Base-by-base conservation (phyloP, 768 basidiomycete species). In the Favolaschia claudopus region DNA sequence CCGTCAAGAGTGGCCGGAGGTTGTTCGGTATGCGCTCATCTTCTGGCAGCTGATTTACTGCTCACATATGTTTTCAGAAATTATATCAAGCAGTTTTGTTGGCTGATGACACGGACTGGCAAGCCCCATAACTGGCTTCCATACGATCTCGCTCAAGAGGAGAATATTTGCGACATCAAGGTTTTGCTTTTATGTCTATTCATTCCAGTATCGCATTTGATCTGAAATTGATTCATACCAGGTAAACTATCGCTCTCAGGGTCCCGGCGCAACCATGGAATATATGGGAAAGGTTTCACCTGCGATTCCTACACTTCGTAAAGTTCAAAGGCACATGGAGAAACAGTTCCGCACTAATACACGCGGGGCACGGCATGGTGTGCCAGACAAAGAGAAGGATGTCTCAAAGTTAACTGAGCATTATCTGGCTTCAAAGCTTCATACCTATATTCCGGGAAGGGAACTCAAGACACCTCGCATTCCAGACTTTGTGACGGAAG, bases 381-480 rank as follows among this genome's bases (percentile, higher is more conserved):
- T 44, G 3, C 58, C 62, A 10, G 48, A 64, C 27, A 66, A 66
- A 36, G 62, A 63, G 27, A 8, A 7, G 8, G 65, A 66, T 53
- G 51, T 64, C 32, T 36, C 32, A n/a, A 50, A 25, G 19, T 58
- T 64, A 13, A 51, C 42, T 5, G 33, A 37, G 10, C 43, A 54
- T 27, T 66, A 66, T 40, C 19, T 15, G 5, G 25, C 5, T 3
- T 46, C 65, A 0, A 38, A 51, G 5, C 10, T 61, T 17, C 65
- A 66, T 25, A 33, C n/a, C 3, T 38, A 19, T 39, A 10, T 5
- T 3, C 27, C 25, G 13, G 54, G 62, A 13, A 53, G 54, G 2
- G 40, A 29, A 39, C 31, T 19, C 31, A 61, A 57, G 13, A 29
- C 12, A 28, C 31, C 31, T n/a, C 17, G 29, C 8, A n/a, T 36